Evolutionary conservation across 495 filamentous ascomycete genomes (phyloP).

Genomic region (Aspergillus biplanus): DNA sequence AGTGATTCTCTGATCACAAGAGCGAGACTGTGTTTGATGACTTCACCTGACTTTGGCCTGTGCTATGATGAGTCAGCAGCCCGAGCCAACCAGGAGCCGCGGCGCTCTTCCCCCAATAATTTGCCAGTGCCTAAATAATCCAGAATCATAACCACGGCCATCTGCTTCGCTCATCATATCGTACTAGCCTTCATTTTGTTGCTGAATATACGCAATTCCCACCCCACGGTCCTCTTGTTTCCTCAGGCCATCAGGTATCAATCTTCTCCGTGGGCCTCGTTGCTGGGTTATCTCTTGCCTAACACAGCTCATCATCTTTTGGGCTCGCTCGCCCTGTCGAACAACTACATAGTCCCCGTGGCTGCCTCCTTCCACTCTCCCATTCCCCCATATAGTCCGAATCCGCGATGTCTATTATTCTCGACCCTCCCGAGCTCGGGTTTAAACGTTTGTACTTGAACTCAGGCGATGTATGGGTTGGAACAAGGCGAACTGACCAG

Average conservation of each 20-base stretch:
- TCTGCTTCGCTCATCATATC: conserved; percentile 3
- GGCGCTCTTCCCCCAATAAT: conserved; percentile 7
- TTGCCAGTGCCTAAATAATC: neutral
- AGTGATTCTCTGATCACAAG: conserved; percentile 15
- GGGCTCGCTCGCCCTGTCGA: conserved; percentile 16
- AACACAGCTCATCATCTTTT: conserved; percentile 24
- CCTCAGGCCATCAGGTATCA: conserved; percentile 8
- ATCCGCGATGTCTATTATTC: conserved; percentile 85
- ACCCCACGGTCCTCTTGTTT: neutral
- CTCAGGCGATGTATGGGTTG: conserved; percentile 8
- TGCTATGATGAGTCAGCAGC: conserved; percentile 26
- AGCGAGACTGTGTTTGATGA: conserved; percentile 21
- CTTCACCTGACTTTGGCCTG: conserved; percentile 30
- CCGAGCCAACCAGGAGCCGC: conserved; percentile 23
- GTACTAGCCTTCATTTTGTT: conserved; percentile 9
- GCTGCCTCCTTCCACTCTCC: conserved; percentile 14
- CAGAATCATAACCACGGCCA: neutral
- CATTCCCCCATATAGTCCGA: conserved; percentile 11
- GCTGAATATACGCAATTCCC: conserved; percentile 6
- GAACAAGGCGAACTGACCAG: conserved; percentile 12
- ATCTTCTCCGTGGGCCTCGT: conserved; percentile 2
- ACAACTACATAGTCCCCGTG: conserved; percentile 23
- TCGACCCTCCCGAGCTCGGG: conserved; percentile 87
- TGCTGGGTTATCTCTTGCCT: conserved; percentile 25
- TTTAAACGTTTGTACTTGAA: conserved; percentile 75